Evolutionary conservation across 768 basidiomycete species (phyloP), one percentile per base, ranked within the genome.

Genomic region (Russula vinacea): DNA sequence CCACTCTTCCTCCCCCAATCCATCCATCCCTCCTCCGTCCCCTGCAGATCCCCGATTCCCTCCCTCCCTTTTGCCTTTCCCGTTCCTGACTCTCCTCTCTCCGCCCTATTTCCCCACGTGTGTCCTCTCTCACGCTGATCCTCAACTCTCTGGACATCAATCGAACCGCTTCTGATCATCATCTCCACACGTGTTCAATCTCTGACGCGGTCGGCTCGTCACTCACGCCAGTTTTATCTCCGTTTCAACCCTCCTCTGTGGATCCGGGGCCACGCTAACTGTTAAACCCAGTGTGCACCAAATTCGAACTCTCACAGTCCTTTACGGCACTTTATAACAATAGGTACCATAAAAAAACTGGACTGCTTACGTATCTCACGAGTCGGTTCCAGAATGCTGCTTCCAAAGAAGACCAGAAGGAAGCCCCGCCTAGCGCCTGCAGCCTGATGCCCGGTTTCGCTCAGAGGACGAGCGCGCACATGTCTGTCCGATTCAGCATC

Each of bases 271-370:
- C 61, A 39, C 19, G 39, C 37, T 59, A 51, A 51, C 29, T 29
- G 51, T 33, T 58, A 50, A 58, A 50, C 26, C 58, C 49, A n/a
- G 5, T 8, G 26, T 29, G 13, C 26, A 7, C 14, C 6, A 10
- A 58, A 37, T 37, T n/a, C 19, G 44, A 17, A 17, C 44, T 17
- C 60, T 33, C 60, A 54, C 60, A 61, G 39, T 13, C 50, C n/a
- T 22, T 61, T 61, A 61, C 60, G 52, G 60, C 60, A 61, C 35
- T 35, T 61, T 45, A 45, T 50, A 61, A 32, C 60, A 53, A 61
- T 47, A 47, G 60, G 60, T 35, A 61, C 60, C 59, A 61, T 29
- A 35, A 24, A 45, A 61, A 37, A 29, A 26, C 40, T 44, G 53
- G 42, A 53, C 24, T 35, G 53, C 52, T 61, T 61, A 61, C 60